Evolutionary conservation across 805 yeast species (phyloP).

Genomic region (Huiozyma naganishii): DNA sequence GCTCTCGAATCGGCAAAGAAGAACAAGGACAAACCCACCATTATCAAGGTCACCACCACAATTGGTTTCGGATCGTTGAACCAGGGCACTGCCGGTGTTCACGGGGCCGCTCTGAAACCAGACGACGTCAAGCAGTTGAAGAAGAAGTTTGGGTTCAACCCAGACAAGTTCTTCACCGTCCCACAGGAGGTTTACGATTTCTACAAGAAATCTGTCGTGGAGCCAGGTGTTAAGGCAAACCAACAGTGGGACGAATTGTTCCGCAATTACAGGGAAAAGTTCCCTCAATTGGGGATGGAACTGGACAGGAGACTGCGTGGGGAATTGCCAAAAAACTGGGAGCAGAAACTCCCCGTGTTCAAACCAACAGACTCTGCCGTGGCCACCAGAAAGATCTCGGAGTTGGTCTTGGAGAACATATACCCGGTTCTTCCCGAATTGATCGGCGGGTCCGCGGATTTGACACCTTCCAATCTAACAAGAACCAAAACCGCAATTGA

Average conservation of each 20-base stretch:
- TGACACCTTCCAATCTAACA: constrained; percentile 94
- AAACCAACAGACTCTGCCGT: constrained; percentile 67
- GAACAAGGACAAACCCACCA: constrained; percentile 71
- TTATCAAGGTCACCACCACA: constrained; percentile 79
- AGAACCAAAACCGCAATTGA: constrained; percentile 75
- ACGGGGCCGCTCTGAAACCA: constrained; percentile 91
- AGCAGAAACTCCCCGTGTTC: constrained; percentile 64
- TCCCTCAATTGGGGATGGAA: constrained; percentile 72
- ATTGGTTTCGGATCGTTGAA: constrained; percentile 87
- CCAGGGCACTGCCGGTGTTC: constrained; percentile 85
- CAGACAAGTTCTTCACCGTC: constrained; percentile 64
- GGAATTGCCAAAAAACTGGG: constrained; percentile 79
- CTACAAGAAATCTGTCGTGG: constrained; percentile 44
- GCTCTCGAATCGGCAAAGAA: constrained; percentile 79
- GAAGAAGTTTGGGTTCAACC: constrained; percentile 76
- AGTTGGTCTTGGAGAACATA: constrained; percentile 57
- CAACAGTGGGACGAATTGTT: constrained; percentile 62
- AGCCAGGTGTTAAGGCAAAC: constrained; percentile 57
- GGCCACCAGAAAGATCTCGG: constrained; percentile 92
- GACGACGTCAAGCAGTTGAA: constrained; percentile 87
- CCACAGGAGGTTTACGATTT: constrained; percentile 73
- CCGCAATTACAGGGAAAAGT: constrained; percentile 50
- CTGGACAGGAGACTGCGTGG: constrained; percentile 65
- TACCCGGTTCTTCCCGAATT: constrained; percentile 69
- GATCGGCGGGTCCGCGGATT: constrained; percentile 96